Evolutionary conservation across 2,329 filamentous ascomycete genomes (phyloP).

Genomic region (Fusarium sp.): DNA sequence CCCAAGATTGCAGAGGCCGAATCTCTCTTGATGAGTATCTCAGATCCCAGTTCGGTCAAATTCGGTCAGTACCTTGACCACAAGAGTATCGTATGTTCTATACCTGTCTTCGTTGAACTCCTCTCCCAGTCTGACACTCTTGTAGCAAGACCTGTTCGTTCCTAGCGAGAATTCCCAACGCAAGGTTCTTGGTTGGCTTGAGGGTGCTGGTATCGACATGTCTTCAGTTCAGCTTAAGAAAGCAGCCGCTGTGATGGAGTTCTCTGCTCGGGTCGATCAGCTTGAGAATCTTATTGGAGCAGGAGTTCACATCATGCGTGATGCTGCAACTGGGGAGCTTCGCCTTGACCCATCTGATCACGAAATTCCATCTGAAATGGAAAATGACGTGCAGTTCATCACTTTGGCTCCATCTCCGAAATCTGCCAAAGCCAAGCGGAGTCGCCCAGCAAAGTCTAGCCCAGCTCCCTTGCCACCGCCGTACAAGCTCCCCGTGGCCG

Average conservation of each 20-base stretch:
- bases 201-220: background rate
- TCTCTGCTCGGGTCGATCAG: background rate
- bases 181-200: background rate
- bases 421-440: background rate
- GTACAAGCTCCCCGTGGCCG: background rate
- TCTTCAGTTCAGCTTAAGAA: background rate
- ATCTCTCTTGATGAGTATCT: background rate
- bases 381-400: background rate
- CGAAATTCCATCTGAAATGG: background rate
- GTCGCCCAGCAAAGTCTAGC: background rate
- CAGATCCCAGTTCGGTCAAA: background rate
- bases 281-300: background rate
- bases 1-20: slow-evolving; percentile 1
- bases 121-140: background rate
- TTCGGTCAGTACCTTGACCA: slow-evolving; percentile 1
- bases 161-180: background rate
- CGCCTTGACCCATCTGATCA: background rate
- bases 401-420: background rate
- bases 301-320: background rate
- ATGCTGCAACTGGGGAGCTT: background rate
- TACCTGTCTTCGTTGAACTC: rapidly evolving
- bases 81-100: background rate
- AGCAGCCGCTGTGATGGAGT: background rate
- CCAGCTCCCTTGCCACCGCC: background rate
- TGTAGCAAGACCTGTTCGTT: background rate